Percentiles rank a stretch among this genome's conserved stretches.
Evolutionary conservation across 139 green algal species (phyloP).

Genomic region (Ettlia oleoabundans): DNA sequence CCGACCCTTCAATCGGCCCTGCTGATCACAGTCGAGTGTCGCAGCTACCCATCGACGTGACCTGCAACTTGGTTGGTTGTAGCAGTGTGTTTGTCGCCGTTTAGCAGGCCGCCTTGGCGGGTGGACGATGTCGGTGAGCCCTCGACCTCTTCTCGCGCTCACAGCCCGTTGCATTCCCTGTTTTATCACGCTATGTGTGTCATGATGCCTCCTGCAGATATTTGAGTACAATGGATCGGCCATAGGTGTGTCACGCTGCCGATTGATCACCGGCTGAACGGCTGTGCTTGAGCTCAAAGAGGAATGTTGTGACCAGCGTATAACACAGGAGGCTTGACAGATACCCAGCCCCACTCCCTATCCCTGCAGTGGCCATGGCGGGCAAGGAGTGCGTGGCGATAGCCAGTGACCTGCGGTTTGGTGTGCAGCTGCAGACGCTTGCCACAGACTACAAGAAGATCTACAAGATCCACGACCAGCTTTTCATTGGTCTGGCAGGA

Average conservation of each 20-base stretch:
- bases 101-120: too few relatives aligned
- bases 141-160: too few relatives aligned
- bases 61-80: too few relatives aligned
- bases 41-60: too few relatives aligned
- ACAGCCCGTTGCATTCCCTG: not conserved
- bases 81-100: not conserved
- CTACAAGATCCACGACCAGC: conserved; percentile 90
- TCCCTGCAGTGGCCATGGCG: conserved; percentile 74
- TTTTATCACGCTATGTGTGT: not conserved
- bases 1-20: not conserved
- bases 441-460: conserved; percentile 96
- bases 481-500: conserved; percentile 93
- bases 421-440: conserved; percentile 97
- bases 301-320: too few relatives aligned
- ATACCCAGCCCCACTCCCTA: not conserved
- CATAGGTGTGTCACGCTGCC: conserved; percentile 56
- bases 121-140: too few relatives aligned
- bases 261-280: too few relatives aligned
- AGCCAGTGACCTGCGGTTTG: conserved; percentile 94
- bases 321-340: not conserved
- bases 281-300: too few relatives aligned
- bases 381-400: conserved; percentile 98
- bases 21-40: too few relatives aligned
- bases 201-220: conserved; percentile 55
- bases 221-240: conserved; percentile 96